These are phyloP conservation scores for Mucor circinelloides DNA, from an alignment of 371 early-diverging fungal species.

Conservation along the genomic window DNA sequence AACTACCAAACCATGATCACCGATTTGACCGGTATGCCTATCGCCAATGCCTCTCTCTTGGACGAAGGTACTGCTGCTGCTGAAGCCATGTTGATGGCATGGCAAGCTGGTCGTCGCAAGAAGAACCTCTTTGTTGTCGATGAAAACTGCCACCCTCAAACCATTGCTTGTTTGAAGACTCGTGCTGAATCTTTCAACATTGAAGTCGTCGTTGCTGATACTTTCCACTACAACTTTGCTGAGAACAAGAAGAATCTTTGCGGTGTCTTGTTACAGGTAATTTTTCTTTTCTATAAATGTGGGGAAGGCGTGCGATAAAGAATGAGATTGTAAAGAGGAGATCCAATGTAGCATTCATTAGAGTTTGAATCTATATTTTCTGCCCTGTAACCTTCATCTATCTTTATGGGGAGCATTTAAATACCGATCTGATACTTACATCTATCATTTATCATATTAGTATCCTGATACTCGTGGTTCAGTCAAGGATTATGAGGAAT, in stretches of 20 bases:
- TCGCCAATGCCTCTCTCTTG: conserved; percentile 94
- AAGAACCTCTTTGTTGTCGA: conserved; percentile 92
- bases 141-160: conserved; percentile 91
- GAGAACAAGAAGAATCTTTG: conserved; percentile 74
- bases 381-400: background rate
- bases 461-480: conserved; percentile 92
- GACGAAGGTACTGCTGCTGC: conserved; percentile 98
- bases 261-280: conserved; percentile 89
- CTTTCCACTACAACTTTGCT: conserved; percentile 76
- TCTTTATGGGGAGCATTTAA: background rate
- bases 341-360: background rate
- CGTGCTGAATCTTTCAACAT: conserved; percentile 94
- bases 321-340: conserved; percentile 3
- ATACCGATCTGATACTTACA: background rate
- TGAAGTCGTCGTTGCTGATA: conserved; percentile 83
- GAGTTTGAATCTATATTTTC: background rate
- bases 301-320: conserved; percentile 4
- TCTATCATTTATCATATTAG: conserved; percentile 48
- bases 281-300: conserved; percentile 8
- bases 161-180: conserved; percentile 89
- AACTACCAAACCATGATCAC: conserved; percentile 96
- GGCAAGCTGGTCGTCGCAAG: conserved; percentile 68
- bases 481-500: conserved; percentile 77
- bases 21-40: conserved; percentile 91
- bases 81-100: conserved; percentile 95